Evolutionary conservation across 352 stramenopile genomes (phyloP).

Genomic region (Phytophthora syringae): DNA sequence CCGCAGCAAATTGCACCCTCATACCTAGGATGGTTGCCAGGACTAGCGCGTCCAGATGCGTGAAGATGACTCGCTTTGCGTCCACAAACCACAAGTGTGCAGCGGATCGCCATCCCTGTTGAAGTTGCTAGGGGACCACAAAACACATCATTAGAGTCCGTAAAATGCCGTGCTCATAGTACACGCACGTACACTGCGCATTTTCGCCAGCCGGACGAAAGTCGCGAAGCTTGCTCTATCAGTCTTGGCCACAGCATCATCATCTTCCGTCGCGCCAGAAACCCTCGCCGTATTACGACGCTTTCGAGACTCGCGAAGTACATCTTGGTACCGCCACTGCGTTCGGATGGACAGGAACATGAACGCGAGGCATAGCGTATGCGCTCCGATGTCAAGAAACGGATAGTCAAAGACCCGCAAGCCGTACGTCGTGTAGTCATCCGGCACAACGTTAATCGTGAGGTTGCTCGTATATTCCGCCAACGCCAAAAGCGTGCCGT

Average conservation of each 20-base stretch:
- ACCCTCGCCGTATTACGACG: slow-evolving; percentile 31
- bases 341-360: slow-evolving; percentile 86
- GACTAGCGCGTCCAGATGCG: slow-evolving; percentile 81
- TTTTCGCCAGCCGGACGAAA: slow-evolving; percentile 52
- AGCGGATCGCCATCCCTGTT: slow-evolving; percentile 56
- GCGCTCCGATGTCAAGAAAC: slow-evolving; percentile 74
- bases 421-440: slow-evolving; percentile 65
- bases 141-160: slow-evolving; percentile 1
- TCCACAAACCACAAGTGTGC: slow-evolving; percentile 74
- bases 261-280: slow-evolving; percentile 11
- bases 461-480: slow-evolving; percentile 77
- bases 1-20: slow-evolving; percentile 1
- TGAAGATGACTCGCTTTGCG: slow-evolving; percentile 74
- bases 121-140: slow-evolving; percentile 45
- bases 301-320: slow-evolving; percentile 55
- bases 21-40: slow-evolving; percentile 83
- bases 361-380: slow-evolving; percentile 79
- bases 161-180: neutral
- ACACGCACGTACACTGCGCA: slow-evolving; percentile 46
- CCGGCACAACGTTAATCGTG: slow-evolving; percentile 52
- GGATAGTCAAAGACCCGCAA: slow-evolving; percentile 77
- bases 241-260: slow-evolving; percentile 16
- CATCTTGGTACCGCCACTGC: slow-evolving; percentile 73
- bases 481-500: slow-evolving; percentile 60
- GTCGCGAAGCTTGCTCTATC: slow-evolving; percentile 42